Evolutionary conservation across 164 flowering plant species (phyloP).

Genomic region (Sedum album): DNA sequence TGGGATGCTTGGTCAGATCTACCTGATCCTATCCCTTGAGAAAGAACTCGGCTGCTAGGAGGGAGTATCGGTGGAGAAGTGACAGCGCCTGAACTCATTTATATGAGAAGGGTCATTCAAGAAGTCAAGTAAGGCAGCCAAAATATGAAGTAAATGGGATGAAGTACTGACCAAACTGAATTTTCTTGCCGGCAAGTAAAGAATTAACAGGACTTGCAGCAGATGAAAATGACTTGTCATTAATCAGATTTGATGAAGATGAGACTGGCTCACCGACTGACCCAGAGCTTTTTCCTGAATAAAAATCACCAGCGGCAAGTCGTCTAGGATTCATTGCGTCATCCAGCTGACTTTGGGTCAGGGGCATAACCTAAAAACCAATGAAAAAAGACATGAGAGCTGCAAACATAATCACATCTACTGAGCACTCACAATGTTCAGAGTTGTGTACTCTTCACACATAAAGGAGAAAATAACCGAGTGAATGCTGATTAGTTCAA

Average conservation of each 20-base stretch:
- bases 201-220: conserved; percentile 67
- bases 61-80: conserved; percentile 82
- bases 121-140: not conserved
- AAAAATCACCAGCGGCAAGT: conserved; percentile 37
- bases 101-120: not conserved
- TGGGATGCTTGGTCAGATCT: conserved; percentile 40
- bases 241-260: conserved; percentile 46
- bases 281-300: conserved; percentile 42
- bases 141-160: not conserved
- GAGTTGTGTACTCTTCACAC: not conserved
- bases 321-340: conserved; percentile 80
- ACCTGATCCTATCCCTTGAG: conserved; percentile 51
- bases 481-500: not conserved
- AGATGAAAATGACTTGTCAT: conserved; percentile 59
- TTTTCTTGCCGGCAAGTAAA: conserved; percentile 91
- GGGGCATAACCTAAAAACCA: conserved; percentile 56
- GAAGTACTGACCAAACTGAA: conserved; percentile 74
- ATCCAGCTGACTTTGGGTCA: conserved; percentile 80
- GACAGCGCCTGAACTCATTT: conserved; percentile 66
- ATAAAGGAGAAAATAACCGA: not conserved
- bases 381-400: not conserved
- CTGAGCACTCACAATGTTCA: not conserved
- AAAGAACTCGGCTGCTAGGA: conserved; percentile 41
- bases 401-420: not conserved
- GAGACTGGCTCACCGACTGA: conserved; percentile 36